Conservation (phyloP, 2,329 filamentous ascomycete genomes). For the Zalaria sp. region DNA sequence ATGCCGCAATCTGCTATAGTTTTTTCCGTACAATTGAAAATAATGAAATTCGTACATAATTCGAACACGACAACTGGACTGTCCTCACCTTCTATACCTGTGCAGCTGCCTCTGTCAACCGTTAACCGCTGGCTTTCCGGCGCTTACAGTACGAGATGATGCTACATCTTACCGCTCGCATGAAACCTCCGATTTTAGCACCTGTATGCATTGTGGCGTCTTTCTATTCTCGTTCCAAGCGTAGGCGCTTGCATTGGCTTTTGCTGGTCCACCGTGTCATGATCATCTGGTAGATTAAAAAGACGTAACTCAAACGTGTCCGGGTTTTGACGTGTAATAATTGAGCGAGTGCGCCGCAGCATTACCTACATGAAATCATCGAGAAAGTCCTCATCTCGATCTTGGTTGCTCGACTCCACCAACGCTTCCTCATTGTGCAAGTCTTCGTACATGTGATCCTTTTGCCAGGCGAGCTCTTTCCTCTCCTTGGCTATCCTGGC, state of each 20-base stretch:
- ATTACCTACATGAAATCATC: slow-evolving; percentile 73
- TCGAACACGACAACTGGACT: no score
- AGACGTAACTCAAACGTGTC: no score
- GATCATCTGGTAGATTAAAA: no score
- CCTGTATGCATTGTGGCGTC: background rate
- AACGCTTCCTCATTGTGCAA: slow-evolving; percentile 74
- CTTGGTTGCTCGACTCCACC: slow-evolving; percentile 68
- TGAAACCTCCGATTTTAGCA: background rate
- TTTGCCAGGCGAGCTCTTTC: slow-evolving; percentile 82
- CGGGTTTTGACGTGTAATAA: background rate
- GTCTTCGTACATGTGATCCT: slow-evolving; percentile 96
- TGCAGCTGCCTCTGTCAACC: no score
- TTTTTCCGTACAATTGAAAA: no score
- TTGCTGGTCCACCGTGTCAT: background rate
- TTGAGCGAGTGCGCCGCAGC: background rate
- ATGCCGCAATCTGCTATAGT: no score
- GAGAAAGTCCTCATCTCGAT: slow-evolving; percentile 61
- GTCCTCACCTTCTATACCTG: no score
- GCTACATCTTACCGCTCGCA: background rate
- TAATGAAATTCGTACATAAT: no score
- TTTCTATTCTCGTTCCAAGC: background rate
- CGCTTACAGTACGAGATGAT: no score
- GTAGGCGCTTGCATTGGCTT: background rate
- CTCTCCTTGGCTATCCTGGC: slow-evolving; percentile 60
- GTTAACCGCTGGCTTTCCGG: no score